Evolutionary conservation across 106 monocot species (phyloP).

Genomic region (Allium fistulosum): DNA sequence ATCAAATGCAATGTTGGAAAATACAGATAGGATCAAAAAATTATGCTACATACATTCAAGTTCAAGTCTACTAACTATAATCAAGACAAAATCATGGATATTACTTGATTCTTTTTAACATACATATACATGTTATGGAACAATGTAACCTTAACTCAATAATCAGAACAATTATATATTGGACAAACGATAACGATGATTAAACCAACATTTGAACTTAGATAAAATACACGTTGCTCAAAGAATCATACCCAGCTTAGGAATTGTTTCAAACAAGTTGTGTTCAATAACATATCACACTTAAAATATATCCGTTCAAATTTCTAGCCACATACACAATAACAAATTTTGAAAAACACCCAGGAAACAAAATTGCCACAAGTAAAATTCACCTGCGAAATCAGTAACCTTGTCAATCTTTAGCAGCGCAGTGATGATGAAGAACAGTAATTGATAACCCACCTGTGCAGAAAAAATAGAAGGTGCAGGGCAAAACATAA

Average conservation of each 20-base stretch:
- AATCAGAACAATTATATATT: too few relatives aligned
- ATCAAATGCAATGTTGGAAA: too few relatives aligned
- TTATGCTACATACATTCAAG: too few relatives aligned
- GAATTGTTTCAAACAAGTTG: not conserved
- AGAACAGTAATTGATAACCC: slow-evolving; percentile 84
- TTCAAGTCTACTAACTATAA: too few relatives aligned
- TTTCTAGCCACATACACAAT: not conserved
- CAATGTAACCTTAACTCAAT: too few relatives aligned
- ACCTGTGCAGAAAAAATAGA: slow-evolving; percentile 26
- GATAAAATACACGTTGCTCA: too few relatives aligned
- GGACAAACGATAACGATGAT: too few relatives aligned
- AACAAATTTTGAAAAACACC: not conserved
- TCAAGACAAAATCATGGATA: too few relatives aligned
- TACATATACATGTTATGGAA: too few relatives aligned
- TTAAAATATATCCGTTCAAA: not conserved
- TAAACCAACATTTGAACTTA: too few relatives aligned
- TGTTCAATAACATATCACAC: not conserved
- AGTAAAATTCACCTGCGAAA: slow-evolving; percentile 62
- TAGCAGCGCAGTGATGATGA: slow-evolving; percentile 76
- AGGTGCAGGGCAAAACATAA: not conserved
- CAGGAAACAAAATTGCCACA: not conserved
- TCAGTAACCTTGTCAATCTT: slow-evolving; percentile 92
- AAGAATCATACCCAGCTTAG: not conserved
- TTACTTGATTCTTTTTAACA: too few relatives aligned
- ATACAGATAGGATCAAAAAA: too few relatives aligned